Conservation (phyloP, 257 asterid species). For the Handroanthus guayacan region DNA sequence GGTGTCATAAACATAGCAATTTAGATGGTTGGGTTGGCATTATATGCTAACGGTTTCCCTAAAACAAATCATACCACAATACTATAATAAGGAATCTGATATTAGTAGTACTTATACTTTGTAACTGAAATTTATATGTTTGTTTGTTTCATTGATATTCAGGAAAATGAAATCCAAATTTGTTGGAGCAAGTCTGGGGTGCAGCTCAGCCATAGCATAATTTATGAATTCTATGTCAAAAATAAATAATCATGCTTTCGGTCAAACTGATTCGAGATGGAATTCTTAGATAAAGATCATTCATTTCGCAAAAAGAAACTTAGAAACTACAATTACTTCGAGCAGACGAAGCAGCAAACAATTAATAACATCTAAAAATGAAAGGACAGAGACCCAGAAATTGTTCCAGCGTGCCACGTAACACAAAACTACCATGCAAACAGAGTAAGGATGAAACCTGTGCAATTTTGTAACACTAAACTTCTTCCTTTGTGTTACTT, state of each 20-base stretch:
- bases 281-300: not conserved
- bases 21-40: not conserved
- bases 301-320: not conserved
- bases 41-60: constrained; percentile 2
- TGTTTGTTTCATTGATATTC: constrained; percentile 2
- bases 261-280: constrained; percentile 15
- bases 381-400: not conserved
- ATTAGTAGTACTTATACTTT: not conserved
- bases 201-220: constrained; percentile 23
- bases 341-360: constrained; percentile 18
- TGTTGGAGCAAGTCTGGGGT: constrained; percentile 2
- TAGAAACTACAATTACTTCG: not conserved
- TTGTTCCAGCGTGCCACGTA: not conserved
- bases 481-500: not conserved
- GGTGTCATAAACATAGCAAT: constrained; percentile 3
- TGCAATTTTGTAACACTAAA: not conserved
- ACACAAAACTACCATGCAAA: not conserved
- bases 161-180: constrained; percentile 15
- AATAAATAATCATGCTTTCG: not conserved
- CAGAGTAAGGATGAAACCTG: not conserved
- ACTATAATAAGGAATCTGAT: not conserved
- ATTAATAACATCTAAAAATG: not conserved
- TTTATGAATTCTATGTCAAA: not conserved
- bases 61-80: constrained; percentile 19
- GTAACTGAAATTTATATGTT: constrained; percentile 3